Evolutionary conservation across 73 alveolate genomes (phyloP), one percentile per base, ranked within the genome.

Genomic region (Paramecium sonneborni): DNA sequence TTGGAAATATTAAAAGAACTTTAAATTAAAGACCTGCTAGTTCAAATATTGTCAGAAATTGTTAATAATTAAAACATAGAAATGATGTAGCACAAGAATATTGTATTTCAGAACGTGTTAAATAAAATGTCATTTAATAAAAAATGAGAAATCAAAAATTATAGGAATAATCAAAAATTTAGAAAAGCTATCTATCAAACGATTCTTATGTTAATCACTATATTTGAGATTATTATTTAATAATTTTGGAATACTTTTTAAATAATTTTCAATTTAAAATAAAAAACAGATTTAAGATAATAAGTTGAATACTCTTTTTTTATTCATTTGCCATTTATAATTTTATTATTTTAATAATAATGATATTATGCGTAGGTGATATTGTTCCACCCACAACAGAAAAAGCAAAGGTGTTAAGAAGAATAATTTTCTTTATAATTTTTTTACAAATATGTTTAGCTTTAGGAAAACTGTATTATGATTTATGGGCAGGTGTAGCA

Each of bases 401-500:
- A 41, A 76, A 76, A 39, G 88, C 88, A 20, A 76, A 76, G 12
- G 88, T 76, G 43, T 76, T 76, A 76, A 76, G 88, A 20, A 38
- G 69, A 28, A 76, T 76, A 37, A 18, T 76, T 24, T 76, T 24
- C 88, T 76, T 76, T 39, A 38, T 76, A 20, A 38, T 76, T 7
- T 35, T 41, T 15, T 20, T 76, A 20, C 28, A 76, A 41, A 38
- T 76, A 20, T 20, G 62, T 5, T 39, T 76, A 41, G 69, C 57
- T 12, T 14, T 76, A 5, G 46, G 38, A 20, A 76, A 76, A 41
- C 24, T 76, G 0, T 76, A 76, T 41, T 76, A 38, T 5, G 62
- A 76, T 21, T 34, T 76, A 21, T 76, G 88, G 88, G 88, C 70
- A 76, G 88, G 88, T n/a, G 69, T 76, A 6, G 88, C 88, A 32